phyloP scores from a whole-genome alignment of 169 alveolate genomes.

The Eimeria mitis region DNA sequence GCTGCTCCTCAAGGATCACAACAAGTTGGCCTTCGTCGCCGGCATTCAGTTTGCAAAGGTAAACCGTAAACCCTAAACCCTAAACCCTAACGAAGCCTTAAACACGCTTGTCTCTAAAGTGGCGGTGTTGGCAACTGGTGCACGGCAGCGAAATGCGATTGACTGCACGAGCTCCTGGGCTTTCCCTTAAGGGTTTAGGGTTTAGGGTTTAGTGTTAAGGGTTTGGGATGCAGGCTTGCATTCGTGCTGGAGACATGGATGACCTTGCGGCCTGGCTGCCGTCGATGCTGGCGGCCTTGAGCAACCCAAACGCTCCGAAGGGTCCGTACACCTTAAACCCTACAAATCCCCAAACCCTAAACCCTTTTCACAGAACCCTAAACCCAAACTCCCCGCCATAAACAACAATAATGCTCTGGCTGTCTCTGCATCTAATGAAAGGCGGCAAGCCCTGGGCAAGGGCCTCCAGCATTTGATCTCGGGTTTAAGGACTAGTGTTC shows the following conservation, averaged over 20 bases:
- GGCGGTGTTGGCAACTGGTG: background rate
- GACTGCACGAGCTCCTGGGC: background rate
- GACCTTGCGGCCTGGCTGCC: background rate
- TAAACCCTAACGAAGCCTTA: background rate
- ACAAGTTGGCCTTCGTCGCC: conserved; percentile 29
- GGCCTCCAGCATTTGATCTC: no score
- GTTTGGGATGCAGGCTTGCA: background rate
- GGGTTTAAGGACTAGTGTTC: background rate
- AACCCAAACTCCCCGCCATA: background rate
- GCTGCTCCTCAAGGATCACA: conserved; percentile 47
- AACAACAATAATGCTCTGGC: background rate
- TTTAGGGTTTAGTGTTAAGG: background rate
- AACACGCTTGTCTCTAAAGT: background rate
- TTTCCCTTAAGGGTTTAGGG: background rate
- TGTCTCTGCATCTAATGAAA: background rate
- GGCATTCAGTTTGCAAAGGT: conserved; percentile 65
- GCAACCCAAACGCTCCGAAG: conserved; percentile 9
- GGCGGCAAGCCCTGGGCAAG: background rate
- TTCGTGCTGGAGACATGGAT: conserved; percentile 38
- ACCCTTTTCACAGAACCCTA: no score
- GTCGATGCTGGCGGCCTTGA: background rate
- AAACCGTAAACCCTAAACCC: background rate
- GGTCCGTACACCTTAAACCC: conserved; percentile 1
- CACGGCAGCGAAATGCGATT: background rate
- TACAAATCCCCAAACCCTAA: no score